phyloP scores from a whole-genome alignment of 2,329 filamentous ascomycete genomes.

The Aureobasidium lini region DNA sequence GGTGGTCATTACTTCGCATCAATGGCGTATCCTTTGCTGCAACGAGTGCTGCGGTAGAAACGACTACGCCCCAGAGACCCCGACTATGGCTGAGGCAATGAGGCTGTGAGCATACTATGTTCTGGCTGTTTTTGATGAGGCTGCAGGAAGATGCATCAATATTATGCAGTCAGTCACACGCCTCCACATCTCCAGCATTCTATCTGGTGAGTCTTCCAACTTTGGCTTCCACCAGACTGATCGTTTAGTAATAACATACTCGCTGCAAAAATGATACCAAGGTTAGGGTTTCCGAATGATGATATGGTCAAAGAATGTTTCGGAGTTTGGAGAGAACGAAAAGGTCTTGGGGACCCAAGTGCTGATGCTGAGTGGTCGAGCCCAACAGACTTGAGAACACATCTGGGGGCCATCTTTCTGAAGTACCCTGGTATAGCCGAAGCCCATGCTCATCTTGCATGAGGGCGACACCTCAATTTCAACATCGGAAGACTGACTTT shows the following conservation, averaged over 20 bases:
- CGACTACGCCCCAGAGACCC: neutral
- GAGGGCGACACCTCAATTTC: neutral
- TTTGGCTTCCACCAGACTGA: neutral
- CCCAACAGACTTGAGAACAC: neutral
- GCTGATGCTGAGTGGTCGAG: neutral
- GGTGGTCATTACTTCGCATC: neutral
- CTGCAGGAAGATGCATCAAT: neutral
- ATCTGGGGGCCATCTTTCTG: neutral
- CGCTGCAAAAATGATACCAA: too few relatives aligned
- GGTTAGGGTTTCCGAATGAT: too few relatives aligned
- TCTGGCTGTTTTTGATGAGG: neutral
- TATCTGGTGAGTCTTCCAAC: neutral
- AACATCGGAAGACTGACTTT: too few relatives aligned
- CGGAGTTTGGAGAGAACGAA: too few relatives aligned
- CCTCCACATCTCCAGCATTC: neutral
- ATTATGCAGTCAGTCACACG: constrained; percentile 3
- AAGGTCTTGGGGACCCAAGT: neutral
- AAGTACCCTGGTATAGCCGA: neutral
- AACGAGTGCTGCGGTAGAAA: neutral
- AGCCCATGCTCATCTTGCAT: neutral
- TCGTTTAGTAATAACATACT: too few relatives aligned
- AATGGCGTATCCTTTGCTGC: neutral
- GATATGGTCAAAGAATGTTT: too few relatives aligned
- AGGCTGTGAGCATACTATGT: neutral
- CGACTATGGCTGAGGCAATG: neutral